Evolutionary conservation across 192 early-diverging fungal genomes (phyloP).

Genomic region (Coemansia sp.): DNA sequence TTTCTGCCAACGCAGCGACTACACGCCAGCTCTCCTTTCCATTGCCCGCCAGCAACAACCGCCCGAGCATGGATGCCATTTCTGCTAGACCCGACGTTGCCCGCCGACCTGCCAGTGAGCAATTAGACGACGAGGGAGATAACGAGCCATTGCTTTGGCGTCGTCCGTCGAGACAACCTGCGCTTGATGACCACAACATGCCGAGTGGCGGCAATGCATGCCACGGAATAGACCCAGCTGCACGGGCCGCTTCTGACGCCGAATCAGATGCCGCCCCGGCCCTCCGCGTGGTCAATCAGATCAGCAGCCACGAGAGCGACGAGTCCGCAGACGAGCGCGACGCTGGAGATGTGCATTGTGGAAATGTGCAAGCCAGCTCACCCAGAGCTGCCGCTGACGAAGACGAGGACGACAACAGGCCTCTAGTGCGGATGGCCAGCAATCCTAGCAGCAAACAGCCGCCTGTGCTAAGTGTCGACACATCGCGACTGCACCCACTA

Average conservation of each 20-base stretch:
- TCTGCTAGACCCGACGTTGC: conserved; percentile 1
- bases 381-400: neutral
- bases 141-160: neutral
- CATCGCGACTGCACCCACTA: no score
- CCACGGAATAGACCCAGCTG: neutral
- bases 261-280: neutral
- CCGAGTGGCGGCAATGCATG: neutral
- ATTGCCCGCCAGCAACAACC: neutral
- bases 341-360: neutral
- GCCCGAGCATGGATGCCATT: conserved; percentile 35
- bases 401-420: conserved; percentile 38
- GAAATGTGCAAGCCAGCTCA: neutral
- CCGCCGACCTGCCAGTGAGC: neutral
- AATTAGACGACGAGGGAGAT: neutral
- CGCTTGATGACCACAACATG: neutral
- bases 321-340: neutral
- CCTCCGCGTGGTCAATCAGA: conserved; percentile 25
- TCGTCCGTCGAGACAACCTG: neutral
- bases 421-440: conserved; percentile 15
- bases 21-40: conserved; percentile 6
- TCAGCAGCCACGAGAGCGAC: conserved; percentile 10
- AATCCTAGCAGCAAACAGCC: conserved; percentile 7
- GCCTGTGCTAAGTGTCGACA: conserved; percentile 15
- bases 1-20: conserved; percentile 16
- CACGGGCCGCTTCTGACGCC: neutral